Conservation (phyloP, 2,329 filamentous ascomycete genomes). For the Fusarium veterinarium region DNA sequence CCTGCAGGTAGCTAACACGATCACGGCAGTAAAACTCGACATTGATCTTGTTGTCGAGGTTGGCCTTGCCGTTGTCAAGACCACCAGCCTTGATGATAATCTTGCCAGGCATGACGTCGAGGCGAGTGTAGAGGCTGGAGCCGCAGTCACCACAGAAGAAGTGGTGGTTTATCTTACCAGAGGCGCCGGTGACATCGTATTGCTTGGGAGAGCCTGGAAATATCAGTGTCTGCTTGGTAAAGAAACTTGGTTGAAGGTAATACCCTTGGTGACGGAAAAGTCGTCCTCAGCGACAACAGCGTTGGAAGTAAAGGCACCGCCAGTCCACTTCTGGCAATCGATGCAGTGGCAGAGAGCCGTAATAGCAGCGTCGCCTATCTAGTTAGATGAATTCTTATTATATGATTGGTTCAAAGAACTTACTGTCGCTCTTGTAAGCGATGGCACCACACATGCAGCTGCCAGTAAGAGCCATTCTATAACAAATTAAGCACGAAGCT, state of each 20-base stretch:
- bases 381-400: neutral
- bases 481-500: conserved; percentile 3
- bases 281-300: conserved; percentile 58
- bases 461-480: conserved; percentile 43
- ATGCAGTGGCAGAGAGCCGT: conserved; percentile 64
- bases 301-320: conserved; percentile 66
- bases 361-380: conserved; percentile 53
- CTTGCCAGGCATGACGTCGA: conserved; percentile 64
- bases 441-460: conserved; percentile 54
- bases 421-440: conserved; percentile 50
- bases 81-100: conserved; percentile 63
- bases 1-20: conserved; percentile 56
- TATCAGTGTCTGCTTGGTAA: neutral
- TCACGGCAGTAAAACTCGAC: conserved; percentile 66
- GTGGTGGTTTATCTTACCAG: conserved; percentile 66
- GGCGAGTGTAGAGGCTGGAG: conserved; percentile 61
- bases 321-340: conserved; percentile 68
- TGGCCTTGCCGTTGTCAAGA: conserved; percentile 60
- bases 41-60: conserved; percentile 55
- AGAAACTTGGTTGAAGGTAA: no score
- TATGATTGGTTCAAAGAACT: conserved; percentile 6
- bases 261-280: conserved; percentile 63
- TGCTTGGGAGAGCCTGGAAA: conserved; percentile 56
- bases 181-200: conserved; percentile 60
- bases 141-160: conserved; percentile 66